Evolutionary conservation across 768 basidiomycete species (phyloP).

Genomic region (Pleurotus platypus): DNA sequence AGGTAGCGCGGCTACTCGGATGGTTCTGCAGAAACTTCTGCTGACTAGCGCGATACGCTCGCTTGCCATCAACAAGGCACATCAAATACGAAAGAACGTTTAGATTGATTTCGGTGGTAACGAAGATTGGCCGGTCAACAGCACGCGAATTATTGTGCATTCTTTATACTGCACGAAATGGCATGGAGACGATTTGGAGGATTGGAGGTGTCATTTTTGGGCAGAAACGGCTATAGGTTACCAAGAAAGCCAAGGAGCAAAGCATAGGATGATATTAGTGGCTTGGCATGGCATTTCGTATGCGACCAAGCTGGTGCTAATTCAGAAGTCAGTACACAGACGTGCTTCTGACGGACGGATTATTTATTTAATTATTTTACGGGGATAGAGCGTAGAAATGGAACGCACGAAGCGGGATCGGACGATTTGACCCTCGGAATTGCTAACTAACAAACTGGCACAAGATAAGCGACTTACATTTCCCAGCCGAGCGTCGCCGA

Average conservation of each 20-base stretch:
- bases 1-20: not conserved
- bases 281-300: conserved; percentile 8
- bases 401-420: conserved; percentile 3
- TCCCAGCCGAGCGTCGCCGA: conserved; percentile 7
- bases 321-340: not conserved
- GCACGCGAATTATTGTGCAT: not conserved
- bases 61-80: not conserved
- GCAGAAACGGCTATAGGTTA: not conserved
- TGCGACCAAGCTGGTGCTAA: conserved; percentile 10
- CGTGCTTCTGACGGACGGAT: not conserved
- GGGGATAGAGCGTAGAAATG: conserved; percentile 6
- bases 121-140: not conserved
- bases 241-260: conserved; percentile 1
- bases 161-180: not conserved
- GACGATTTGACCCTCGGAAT: conserved; percentile 7
- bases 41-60: not conserved
- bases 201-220: conserved; percentile 2
- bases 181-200: conserved; percentile 1
- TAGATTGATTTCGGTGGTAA: not conserved
- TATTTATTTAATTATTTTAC: conserved; percentile 8
- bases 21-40: not conserved
- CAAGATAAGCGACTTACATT: conserved; percentile 2
- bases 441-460: not conserved
- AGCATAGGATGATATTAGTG: not conserved
- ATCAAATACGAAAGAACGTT: not conserved